Percentiles rank a stretch among this genome's conserved stretches.
Evolutionary conservation across 164 flowering plant genomes (phyloP).

Genomic region (Umbilicus rupestris): DNA sequence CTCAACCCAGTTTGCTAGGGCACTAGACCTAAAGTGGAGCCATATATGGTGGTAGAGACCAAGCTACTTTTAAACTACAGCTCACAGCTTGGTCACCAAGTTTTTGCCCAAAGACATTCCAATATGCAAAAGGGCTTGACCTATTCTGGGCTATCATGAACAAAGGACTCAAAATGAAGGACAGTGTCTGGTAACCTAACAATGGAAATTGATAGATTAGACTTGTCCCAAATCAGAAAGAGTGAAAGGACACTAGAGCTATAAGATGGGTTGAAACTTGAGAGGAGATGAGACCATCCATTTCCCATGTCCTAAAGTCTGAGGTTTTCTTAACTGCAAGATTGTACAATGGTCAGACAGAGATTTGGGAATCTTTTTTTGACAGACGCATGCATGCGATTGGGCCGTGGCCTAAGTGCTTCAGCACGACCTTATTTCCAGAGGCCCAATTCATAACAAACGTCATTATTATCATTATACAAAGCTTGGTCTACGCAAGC

Average conservation of each 20-base stretch:
- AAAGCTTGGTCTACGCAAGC: too few species aligned
- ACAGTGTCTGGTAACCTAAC: neutral
- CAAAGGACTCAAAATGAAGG: neutral
- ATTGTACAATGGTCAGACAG: conserved; percentile 1
- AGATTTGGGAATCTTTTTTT: conserved; percentile 1
- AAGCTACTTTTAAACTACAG: too few species aligned
- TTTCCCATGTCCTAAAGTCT: conserved; percentile 1
- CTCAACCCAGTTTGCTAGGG: too few species aligned
- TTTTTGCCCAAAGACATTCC: neutral
- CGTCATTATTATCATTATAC: too few species aligned
- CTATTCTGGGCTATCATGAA: neutral
- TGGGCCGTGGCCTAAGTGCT: too few species aligned
- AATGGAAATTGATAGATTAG: neutral
- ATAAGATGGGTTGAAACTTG: neutral
- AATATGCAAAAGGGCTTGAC: neutral
- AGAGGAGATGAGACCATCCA: neutral
- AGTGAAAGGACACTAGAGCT: neutral
- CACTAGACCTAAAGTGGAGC: too few species aligned
- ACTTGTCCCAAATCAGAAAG: neutral
- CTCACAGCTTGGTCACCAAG: too few species aligned
- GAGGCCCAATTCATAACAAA: too few species aligned
- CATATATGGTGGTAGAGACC: too few species aligned
- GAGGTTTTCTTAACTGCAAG: neutral
- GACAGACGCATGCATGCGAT: too few species aligned
- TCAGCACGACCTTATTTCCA: too few species aligned